Evolutionary conservation across 495 filamentous ascomycete genomes (phyloP), one percentile per base, ranked within the genome.

Genomic region (Hyaloscypha finlandica): DNA sequence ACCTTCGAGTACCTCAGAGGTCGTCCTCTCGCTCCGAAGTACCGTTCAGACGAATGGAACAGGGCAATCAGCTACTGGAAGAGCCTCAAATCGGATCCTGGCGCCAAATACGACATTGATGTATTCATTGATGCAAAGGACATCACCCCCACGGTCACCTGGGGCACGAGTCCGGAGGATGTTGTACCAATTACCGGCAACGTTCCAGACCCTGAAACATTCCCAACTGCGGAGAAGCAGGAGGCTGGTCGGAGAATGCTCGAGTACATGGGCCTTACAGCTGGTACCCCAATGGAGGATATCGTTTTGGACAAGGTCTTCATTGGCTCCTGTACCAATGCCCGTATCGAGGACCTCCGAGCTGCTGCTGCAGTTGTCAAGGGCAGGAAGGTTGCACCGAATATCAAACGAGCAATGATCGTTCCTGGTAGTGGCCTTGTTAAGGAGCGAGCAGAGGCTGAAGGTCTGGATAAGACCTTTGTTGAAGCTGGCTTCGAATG

Each of bases 281-380:
- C 94, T 45, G 92, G 92, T 42, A 97, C 91, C 0, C 88, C 86
- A 20, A 95, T 99, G 89, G 88, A 97, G 77, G 92, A 98, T 6
- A 88, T 99, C 68, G 77, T 79, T 20, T 82, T 99, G 48, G 95
- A 99, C 83, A 98, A 97, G 82, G 87, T 97, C 64, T 99, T 99
- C 76, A 97, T 99, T 72, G 95, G 95, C 58, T 97, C 94, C 33
- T 99, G 95, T 87, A 99, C 95, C 29, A 99, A 99, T 77, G 89
- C 93, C 20, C 87, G 95, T 71, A 97, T 99, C 72, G 95, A 99
- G 78, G 95, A 99, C 85, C 84, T 99, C 45, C 90, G 94, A 12
- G 90, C 90, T 33, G 95, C 94, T 11, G 91, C 95, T 20, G 83
- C 87, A 66, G 86, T 99, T 35, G 90, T 97, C 51, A 88, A 91